Evolutionary conservation across 2,329 filamentous ascomycete genomes (phyloP).

Genomic region (Pseudopyrenochaeta lycopersici): DNA sequence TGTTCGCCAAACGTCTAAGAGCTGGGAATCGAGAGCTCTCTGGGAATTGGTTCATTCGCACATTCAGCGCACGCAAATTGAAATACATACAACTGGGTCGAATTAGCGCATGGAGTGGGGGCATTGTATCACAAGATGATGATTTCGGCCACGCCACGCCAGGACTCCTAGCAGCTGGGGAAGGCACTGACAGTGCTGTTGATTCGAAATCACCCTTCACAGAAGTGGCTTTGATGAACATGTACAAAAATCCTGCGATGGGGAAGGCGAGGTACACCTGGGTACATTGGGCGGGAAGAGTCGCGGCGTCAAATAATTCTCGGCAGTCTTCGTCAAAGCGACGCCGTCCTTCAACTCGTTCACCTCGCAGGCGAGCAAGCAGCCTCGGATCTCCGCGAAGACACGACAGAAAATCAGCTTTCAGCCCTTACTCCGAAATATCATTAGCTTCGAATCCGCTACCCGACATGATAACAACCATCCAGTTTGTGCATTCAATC

Average conservation of each 20-base stretch:
- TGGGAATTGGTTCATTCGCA: constrained; percentile 28
- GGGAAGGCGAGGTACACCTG: constrained; percentile 53
- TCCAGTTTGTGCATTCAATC: constrained; percentile 36
- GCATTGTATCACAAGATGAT: not conserved
- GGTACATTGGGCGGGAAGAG: constrained; percentile 54
- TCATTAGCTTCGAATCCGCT: not conserved
- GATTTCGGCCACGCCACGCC: not conserved
- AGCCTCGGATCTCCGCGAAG: constrained; percentile 2
- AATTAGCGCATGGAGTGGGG: constrained; percentile 28
- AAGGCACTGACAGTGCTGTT: constrained; percentile 11
- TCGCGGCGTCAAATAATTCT: constrained; percentile 24
- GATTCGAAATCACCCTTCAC: constrained; percentile 40
- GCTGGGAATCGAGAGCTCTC: constrained; percentile 25
- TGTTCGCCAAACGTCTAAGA: constrained; percentile 29
- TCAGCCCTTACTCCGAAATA: not conserved
- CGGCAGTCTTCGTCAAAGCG: not conserved
- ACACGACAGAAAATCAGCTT: not conserved
- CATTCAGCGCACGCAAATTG: constrained; percentile 31
- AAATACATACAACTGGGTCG: constrained; percentile 26
- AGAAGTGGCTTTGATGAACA: constrained; percentile 49
- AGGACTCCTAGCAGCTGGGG: constrained; percentile 21
- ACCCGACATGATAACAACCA: constrained; percentile 22
- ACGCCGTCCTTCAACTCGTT: not conserved
- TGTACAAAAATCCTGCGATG: constrained; percentile 42
- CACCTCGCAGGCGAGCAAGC: constrained; percentile 3